Evolutionary conservation across 805 yeast genomes (phyloP), one percentile per base, ranked within the genome.

Genomic region (Starmera amethionina): DNA sequence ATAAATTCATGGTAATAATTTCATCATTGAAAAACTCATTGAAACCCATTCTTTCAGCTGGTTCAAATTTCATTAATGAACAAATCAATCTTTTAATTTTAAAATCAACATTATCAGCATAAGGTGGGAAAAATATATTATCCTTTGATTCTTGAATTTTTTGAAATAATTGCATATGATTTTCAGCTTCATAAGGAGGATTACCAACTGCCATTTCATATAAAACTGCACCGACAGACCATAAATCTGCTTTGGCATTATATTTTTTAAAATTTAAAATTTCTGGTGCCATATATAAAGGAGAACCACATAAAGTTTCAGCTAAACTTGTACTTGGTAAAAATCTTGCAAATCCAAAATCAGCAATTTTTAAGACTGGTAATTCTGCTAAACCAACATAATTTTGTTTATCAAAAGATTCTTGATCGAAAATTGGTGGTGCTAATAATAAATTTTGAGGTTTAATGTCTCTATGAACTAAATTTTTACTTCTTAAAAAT

Each of bases 271-370:
- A 89, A 46, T 95, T 72, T 50, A 93, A 67, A 37, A 93, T 93
- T 63, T 93, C 98, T 0, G 98, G 98, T 0, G 98, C 98, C 98
- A 93, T 93, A 62, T 93, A 93, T 35, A 93, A 71, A 4, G 98
- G 98, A 10, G 96, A 86, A 1, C 98, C 98, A 69, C 98, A 93
- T 49, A 93, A 67, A 2, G 98, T 93, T 58, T 93, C 98, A 2
- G 97, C 97, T 75, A 93, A 70, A 2, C 96, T 81, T 2, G 97
- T 83, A 38, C 84, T 79, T 7, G 98, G 98, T 52, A 93, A 69
- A 56, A 89, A 85, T 46, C 97, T 72, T 5, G 98, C 98, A 65
- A 93, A 93, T 1, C 98, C 98, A 62, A 93, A 93, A 64, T 93
- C 98, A 11, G 98, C 98, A 44, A 93, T 79, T 60, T 90, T 90